A percentile compares a stretch with the other conserved stretches of the same genome.
These are phyloP conservation scores for Dovyalis caffra DNA, from an alignment of 345 rosid species.

Conservation along the genomic window DNA sequence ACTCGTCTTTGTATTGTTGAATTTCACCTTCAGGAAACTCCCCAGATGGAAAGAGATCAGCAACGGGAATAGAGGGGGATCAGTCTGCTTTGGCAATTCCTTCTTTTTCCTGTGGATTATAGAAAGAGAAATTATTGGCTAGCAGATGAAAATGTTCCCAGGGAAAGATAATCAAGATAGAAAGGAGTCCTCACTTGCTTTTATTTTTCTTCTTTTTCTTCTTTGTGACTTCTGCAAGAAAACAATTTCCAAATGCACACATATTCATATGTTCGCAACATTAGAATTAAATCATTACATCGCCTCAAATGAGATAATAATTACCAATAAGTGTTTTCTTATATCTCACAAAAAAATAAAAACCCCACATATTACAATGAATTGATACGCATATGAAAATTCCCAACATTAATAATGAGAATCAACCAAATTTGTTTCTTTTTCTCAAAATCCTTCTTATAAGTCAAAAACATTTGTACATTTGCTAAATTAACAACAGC, in stretches of 20 bases:
- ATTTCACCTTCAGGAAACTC: conserved; percentile 99
- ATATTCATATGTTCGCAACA: not conserved
- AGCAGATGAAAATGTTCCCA: not conserved
- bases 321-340: not conserved
- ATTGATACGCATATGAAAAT: not conserved
- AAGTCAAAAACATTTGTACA: not conserved
- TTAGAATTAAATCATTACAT: not conserved
- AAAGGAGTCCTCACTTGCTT: conserved; percentile 72
- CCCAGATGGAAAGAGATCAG: conserved; percentile 82
- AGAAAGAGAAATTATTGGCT: conserved; percentile 2
- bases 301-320: not conserved
- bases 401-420: not conserved
- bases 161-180: not conserved
- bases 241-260: not conserved
- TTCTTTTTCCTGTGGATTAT: conserved; percentile 72
- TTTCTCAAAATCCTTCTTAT: not conserved
- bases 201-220: conserved; percentile 96
- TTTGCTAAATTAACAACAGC: not conserved
- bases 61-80: conserved; percentile 83
- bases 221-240: conserved; percentile 57
- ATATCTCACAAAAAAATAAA: not conserved
- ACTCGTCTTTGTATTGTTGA: conserved; percentile 92
- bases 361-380: not conserved
- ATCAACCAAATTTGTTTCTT: not conserved
- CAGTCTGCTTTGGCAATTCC: conserved; percentile 66